Evolutionary conservation across 1,139 yeast genomes (phyloP), one percentile per base, ranked within the genome.

Genomic region (Zhuliangozyma blackwelliae): DNA sequence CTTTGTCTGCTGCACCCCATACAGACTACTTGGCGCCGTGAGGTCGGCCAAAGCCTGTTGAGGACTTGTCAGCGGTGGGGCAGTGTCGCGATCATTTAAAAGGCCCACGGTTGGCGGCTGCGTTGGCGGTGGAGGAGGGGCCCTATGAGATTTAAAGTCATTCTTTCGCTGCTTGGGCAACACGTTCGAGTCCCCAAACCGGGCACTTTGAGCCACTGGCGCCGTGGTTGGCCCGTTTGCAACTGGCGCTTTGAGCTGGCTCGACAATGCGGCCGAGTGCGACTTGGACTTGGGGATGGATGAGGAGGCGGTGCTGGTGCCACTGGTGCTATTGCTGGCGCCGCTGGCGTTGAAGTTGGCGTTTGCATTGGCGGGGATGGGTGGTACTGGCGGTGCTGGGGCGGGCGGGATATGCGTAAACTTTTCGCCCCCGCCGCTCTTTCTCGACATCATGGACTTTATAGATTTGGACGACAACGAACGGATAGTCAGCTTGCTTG

Each of bases 271-370:
- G 33, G 59, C 55, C 37, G 58, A 66, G 47, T 70, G 76, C 0
- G 75, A 68, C 46, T 66, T 65, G 0, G 73, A 66, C 43, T 69
- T 70, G 3, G 76, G 75, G 29, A 69, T 63, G n/a, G 45, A 49
- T 12, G 45, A 25, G 48, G 37, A 9, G 57, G 51, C 13, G 55
- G 42, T 10, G 49, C 48, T 10, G 49, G 45, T 34, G 56, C 5
- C 5, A 5, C 23, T 22, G 23, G 9, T 22, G 22, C n/a, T n/a
- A 7, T 23, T 23, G 25, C 9, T 23, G 7, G 25, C 25, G 25
- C n/a, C n/a, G n/a, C n/a, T n/a, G n/a, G n/a, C n/a, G n/a, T n/a
- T n/a, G n/a, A n/a, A n/a, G n/a, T n/a, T n/a, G n/a, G n/a, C n/a
- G 26, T 23, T 23, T 3, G 54, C 4, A 4, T 16, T 16, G 16